These are phyloP conservation scores for Lycium ferocissimum DNA, from an alignment of 257 asterid genomes.

Conservation along the genomic window DNA sequence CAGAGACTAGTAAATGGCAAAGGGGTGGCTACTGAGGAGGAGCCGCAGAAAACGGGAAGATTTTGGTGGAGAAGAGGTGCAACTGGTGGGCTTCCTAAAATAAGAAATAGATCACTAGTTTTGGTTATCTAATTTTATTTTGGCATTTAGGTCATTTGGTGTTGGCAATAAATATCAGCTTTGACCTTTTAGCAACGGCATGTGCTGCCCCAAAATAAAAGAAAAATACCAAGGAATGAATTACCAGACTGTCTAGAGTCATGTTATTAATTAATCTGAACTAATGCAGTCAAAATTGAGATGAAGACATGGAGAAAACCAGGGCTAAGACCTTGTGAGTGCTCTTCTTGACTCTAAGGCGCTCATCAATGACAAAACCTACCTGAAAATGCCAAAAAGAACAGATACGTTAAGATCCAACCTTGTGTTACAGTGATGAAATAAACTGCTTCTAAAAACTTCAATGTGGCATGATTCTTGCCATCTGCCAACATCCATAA, in stretches of 20 bases:
- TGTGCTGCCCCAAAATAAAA: constrained; percentile 14
- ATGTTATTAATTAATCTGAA: constrained; percentile 11
- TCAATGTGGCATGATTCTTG: constrained; percentile 11
- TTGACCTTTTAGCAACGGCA: constrained; percentile 17
- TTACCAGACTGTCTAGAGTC: neutral
- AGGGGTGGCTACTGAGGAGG: neutral
- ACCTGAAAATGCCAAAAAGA: constrained; percentile 57
- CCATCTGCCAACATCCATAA: constrained; percentile 11
- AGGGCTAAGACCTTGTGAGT: constrained; percentile 71
- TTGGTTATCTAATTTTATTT: constrained; percentile 4
- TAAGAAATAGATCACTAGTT: neutral
- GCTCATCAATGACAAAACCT: constrained; percentile 85
- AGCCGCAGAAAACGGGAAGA: neutral
- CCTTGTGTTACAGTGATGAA: constrained; percentile 22
- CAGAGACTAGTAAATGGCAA: constrained; percentile 1
- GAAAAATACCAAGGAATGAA: neutral
- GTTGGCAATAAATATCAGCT: constrained; percentile 6
- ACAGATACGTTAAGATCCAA: constrained; percentile 29
- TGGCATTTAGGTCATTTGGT: neutral
- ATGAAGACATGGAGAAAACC: neutral
- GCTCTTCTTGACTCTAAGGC: constrained; percentile 70
- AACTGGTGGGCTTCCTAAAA: constrained; percentile 16
- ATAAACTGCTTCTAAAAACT: neutral
- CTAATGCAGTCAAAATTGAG: constrained; percentile 13
- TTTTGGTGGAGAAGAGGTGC: constrained; percentile 16